Evolutionary conservation across 1,284 basidiomycete species (phyloP).

Genomic region (Cronartium quercuum): DNA sequence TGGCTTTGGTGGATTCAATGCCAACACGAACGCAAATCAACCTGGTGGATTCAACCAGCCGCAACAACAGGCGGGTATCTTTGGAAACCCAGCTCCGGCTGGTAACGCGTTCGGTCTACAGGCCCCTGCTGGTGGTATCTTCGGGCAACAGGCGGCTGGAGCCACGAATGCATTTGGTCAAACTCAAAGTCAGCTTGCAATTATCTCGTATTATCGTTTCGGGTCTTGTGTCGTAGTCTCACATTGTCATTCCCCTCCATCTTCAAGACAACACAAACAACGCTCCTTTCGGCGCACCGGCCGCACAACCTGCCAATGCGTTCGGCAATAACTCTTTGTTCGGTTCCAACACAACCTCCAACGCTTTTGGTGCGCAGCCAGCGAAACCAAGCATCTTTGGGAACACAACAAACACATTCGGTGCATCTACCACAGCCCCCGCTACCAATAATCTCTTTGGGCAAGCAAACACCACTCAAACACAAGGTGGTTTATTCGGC

Average conservation of each 20-base stretch:
- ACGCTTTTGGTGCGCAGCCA: constrained; percentile 21
- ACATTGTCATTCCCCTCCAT: background rate
- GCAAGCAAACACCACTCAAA: constrained; percentile 21
- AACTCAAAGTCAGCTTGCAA: constrained; percentile 8
- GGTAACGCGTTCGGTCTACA: constrained; percentile 31
- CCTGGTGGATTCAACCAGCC: constrained; percentile 32
- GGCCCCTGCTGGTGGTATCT: constrained; percentile 17
- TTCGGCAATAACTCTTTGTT: constrained; percentile 25
- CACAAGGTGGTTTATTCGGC: constrained; percentile 27
- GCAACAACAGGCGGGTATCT: constrained; percentile 16
- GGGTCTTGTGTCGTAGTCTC: background rate
- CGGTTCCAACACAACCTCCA: constrained; percentile 18
- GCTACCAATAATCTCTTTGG: constrained; percentile 36
- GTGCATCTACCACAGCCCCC: constrained; percentile 6
- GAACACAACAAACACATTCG: constrained; percentile 20
- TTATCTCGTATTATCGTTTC: background rate
- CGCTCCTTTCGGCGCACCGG: constrained; percentile 17
- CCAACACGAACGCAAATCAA: constrained; percentile 5
- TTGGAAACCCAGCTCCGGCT: background rate
- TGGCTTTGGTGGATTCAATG: constrained; percentile 24
- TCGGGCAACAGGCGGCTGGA: constrained; percentile 26
- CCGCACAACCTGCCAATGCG: constrained; percentile 20
- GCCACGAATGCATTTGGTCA: constrained; percentile 26
- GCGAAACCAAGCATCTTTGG: constrained; percentile 38
- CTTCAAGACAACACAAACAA: background rate